These are phyloP conservation scores for Suillus discolor DNA, from an alignment of 768 basidiomycete species.

Conservation along the genomic window DNA sequence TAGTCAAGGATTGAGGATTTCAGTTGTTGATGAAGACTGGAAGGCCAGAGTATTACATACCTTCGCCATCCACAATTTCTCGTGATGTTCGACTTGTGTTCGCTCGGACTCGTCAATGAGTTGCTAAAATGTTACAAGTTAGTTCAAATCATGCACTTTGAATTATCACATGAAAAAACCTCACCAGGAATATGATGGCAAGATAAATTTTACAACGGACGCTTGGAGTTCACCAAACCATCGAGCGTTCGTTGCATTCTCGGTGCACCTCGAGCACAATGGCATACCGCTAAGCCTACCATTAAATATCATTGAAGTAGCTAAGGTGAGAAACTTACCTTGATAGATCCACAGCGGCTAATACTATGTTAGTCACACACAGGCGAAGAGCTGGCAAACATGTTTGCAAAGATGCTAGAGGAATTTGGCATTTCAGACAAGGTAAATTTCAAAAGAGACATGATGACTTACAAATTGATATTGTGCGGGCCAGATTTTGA, in stretches of 20 bases:
- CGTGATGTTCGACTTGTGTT: no score
- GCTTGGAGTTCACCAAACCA: conserved; percentile 39
- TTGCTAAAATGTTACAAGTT: no score
- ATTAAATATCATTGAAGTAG: conserved; percentile 35
- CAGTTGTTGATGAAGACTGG: no score
- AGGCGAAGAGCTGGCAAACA: conserved; percentile 18
- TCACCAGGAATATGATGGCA: conserved; percentile 7
- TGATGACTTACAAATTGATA: no score
- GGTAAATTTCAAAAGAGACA: not conserved
- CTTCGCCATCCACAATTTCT: no score
- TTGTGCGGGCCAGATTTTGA: conserved; percentile 19
- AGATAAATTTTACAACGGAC: conserved; percentile 7
- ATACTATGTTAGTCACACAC: not conserved
- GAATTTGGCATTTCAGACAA: conserved; percentile 25
- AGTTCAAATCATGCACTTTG: no score
- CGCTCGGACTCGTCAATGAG: no score
- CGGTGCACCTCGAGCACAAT: conserved; percentile 27
- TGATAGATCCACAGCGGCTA: no score
- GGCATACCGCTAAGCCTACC: conserved; percentile 23
- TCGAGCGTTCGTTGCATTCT: conserved; percentile 29
- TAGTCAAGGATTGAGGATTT: no score
- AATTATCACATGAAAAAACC: no score
- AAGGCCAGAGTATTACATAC: no score
- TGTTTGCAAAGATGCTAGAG: conserved; percentile 21
- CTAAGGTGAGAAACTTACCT: not conserved